Evolutionary conservation across 2,329 filamentous ascomycete species (phyloP).

Genomic region (Onygenales sp.): DNA sequence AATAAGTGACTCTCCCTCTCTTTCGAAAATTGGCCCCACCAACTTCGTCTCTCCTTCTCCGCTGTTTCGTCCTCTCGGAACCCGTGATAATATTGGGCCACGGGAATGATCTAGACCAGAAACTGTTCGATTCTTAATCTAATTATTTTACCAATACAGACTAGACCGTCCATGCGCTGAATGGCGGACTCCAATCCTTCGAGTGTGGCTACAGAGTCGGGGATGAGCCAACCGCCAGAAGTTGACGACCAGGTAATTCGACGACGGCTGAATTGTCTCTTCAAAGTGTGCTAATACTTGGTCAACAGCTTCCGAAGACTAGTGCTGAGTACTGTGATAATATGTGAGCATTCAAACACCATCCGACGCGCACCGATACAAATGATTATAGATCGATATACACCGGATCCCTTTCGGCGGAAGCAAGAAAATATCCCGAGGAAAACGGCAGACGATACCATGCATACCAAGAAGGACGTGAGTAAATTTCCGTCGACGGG

Average conservation of each 20-base stretch:
- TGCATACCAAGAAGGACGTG: constrained; percentile 11
- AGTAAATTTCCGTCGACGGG: neutral
- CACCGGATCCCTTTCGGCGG: neutral
- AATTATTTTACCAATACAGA: neutral
- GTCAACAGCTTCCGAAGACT: neutral
- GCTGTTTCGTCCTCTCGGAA: no score
- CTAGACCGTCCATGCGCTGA: no score
- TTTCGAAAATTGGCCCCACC: no score
- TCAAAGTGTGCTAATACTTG: neutral
- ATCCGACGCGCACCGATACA: neutral
- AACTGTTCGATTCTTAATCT: neutral
- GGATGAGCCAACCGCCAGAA: neutral
- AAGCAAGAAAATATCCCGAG: constrained; percentile 17
- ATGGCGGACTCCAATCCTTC: neutral
- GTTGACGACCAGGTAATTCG: neutral
- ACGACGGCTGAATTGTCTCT: neutral
- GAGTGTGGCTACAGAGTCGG: neutral
- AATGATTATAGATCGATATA: neutral
- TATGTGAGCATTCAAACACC: neutral
- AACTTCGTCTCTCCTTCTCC: no score
- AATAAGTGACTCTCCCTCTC: no score
- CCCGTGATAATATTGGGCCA: no score
- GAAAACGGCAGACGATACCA: constrained; percentile 19
- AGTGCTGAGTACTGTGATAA: neutral
- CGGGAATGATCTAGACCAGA: neutral